Evolutionary conservation across 257 asterid species (phyloP), one percentile per base, ranked within the genome.

Genomic region (Petunia axillaris): DNA sequence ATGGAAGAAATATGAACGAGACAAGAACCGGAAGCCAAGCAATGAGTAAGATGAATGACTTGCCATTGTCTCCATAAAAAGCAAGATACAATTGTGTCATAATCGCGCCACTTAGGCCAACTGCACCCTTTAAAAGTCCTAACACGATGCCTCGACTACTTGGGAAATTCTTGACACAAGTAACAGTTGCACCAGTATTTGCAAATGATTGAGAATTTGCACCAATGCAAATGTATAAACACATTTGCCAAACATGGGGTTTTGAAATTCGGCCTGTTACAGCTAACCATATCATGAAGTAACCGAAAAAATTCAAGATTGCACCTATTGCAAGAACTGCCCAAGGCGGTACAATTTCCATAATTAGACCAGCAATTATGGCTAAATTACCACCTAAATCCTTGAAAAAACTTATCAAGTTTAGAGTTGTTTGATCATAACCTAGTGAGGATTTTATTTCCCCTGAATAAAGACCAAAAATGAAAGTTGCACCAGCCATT

Each of bases 81-180:
- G 89, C 93, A 75, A 58, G 91, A 55, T 81, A 90, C 0, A 90
- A 55, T 78, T 91, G 97, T 0, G 94, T 87, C 68, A 90, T 80
- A 1, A 91, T 88, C 0, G 93, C 93, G 1, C 94, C 96, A 68
- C 94, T 91, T n/a, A 90, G 77, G 1, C 94, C 96, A 3, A 85
- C 88, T 52, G 82, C 88, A 0, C 94, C 96, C 74, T 90, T 91
- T 1, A 91, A 39, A 1, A 90, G 77, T 0, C 93, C 96, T 3
- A 90, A 38, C 1, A 91, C 89, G 5, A 85, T 79, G 0, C 93
- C 96, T 3, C 94, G 65, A 57, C 91, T 86, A 74, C 82, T 88
- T 0, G 92, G 93, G 84, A 91, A 91, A 57, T 87, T 91, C 86
- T 88, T 90, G 2, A 90, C 94, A 71, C 96, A 89, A 0, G 96